These are phyloP conservation scores for Trichosporon sp. DNA, from an alignment of 1,284 basidiomycete species.

Conservation along the genomic window DNA sequence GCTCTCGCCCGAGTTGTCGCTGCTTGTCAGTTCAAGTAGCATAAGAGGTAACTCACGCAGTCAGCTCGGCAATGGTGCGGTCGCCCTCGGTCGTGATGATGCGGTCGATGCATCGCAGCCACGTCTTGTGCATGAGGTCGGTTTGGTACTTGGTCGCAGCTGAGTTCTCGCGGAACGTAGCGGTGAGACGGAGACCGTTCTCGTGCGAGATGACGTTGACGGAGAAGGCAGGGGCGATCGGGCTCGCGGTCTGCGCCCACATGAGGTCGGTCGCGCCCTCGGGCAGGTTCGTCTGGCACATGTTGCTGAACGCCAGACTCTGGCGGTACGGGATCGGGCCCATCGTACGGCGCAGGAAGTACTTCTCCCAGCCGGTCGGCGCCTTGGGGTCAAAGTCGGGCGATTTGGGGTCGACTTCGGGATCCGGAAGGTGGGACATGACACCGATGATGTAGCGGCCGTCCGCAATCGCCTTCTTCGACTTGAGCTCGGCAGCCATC, in stretches of 20 bases:
- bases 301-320: constrained; percentile 40
- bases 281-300: constrained; percentile 39
- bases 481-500: constrained; percentile 18
- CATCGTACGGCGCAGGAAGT: constrained; percentile 34
- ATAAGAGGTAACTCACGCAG: not conserved
- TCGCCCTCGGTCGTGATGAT: constrained; percentile 24
- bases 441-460: constrained; percentile 40
- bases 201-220: constrained; percentile 40
- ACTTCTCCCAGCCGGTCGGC: constrained; percentile 47
- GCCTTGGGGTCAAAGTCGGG: constrained; percentile 32
- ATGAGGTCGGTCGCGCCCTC: constrained; percentile 38
- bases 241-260: constrained; percentile 40
- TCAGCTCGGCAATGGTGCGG: constrained; percentile 24
- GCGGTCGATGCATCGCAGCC: constrained; percentile 24
- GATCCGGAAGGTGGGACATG: constrained; percentile 43
- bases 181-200: constrained; percentile 38
- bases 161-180: constrained; percentile 40
- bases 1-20: constrained; percentile 15
- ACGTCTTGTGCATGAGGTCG: constrained; percentile 22
- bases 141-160: constrained; percentile 27
- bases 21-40: not conserved
- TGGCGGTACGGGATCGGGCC: constrained; percentile 27
- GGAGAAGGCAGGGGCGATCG: constrained; percentile 33
- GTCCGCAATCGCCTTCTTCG: constrained; percentile 19
- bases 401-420: not conserved